Evolutionary conservation across 2,329 filamentous ascomycete species (phyloP), one percentile per base, ranked within the genome.

Genomic region (Diplodia corticola): DNA sequence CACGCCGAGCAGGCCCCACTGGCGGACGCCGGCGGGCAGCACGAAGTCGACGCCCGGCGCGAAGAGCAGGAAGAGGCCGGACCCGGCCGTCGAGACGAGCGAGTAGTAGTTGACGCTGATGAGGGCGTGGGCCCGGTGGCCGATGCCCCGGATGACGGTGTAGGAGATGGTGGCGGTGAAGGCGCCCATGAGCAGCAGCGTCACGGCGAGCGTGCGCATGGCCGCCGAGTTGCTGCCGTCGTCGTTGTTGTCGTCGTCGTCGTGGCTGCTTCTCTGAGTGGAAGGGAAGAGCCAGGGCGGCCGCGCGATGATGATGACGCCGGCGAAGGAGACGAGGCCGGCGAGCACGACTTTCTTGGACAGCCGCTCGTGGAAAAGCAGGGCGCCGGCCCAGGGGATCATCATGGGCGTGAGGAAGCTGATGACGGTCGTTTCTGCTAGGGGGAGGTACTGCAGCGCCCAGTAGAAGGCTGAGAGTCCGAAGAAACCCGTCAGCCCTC

Each of bases 381-480:
- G 78, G 49, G 90, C 92, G 74, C 91, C 95, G n/a, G 89, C 84
- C 75, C 92, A 90, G 57, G 91, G 91, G 9, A 91, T 86, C 17
- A 95, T 82, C 7, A 89, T 89, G 0, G 92, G 93, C 0, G 89
- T 86, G 6, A 96, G 82, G 74, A 96, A 97, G 9, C 91, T 93
- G 57, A 96, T 89, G 33, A 96, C 92, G 0, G 91, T 94, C 1
- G 92, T 91, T 74, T 96, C 92, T 13, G 91, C 90, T 2, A 96
- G 83, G 0, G 91, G 90, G 3, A 96, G 84, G 73, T 94, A 95
- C 73, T 91, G 86, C 63, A 90, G 79, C 5, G 86, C 88, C 72
- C 73, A 75, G 30, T 74, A 75, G 4, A 74, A 67, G n/a, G 71
- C 70, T 49, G 74, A 74, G 4, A 75, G 35, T 0, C 73, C 73